Base-by-base conservation (phyloP, 441 rosid species). In the Gossypium schwendimanii region DNA sequence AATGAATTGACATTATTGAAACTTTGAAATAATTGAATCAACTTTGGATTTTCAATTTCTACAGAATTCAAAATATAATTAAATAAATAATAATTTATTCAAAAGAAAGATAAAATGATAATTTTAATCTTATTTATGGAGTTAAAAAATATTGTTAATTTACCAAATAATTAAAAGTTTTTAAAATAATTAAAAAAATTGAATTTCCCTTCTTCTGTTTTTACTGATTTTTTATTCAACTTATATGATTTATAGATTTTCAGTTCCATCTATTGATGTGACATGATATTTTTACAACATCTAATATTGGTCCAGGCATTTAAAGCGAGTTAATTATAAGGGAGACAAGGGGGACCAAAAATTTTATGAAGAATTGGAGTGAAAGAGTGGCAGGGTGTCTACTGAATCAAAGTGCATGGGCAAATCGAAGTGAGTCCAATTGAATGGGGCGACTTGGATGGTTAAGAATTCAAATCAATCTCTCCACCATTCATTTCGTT, bases 261-360 rank as follows among this genome's bases (percentile, higher is more conserved):
- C 0, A 26, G n/a, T 45, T 57, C 15, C 5, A 53, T 24, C 18
- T 17, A 11, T 31, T 4, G 33, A 31, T 31, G 33, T 31, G 33
- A 31, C 33, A 31, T 31, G 0, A 31, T 31, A 31, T 4, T 4
- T 31, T 31, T 31, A 31, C 53, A 10, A 24, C 65, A 36, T 31
- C 78, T 55, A 70, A 24, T 5, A 23, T 5, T 50, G 78, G 67
- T 74, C 60, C 68, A 54, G 7, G 41, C 55, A 31, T 53, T 55
- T 55, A 21, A 53, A 26, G 21, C 1, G 70, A 66, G 39, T 66
- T 24, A 47, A 47, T 49, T n/a, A 7, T 12, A 17, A 39, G 52
- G 52, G 36, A 36, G 39, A 62, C 20, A 70, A 9, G 3, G 73
- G 6, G 64, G 31, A 57, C 64, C 33, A 20, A 10, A 9, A 8